These are phyloP conservation scores for Naganishia cerealis DNA, from an alignment of 1,284 basidiomycete species.

Conservation along the genomic window DNA sequence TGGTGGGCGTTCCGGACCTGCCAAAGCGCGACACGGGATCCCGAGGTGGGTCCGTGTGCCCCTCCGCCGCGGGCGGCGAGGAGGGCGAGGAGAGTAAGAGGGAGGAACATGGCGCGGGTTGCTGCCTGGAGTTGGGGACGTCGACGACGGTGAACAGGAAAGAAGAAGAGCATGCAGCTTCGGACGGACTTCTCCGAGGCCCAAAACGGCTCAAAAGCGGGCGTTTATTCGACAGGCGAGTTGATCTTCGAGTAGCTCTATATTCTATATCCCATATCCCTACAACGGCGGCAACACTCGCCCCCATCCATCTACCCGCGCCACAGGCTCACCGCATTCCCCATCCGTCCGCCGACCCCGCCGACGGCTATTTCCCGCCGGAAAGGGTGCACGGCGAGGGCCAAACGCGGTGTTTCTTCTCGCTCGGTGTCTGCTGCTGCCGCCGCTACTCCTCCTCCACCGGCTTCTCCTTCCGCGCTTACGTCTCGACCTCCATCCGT, in stretches of 20 bases:
- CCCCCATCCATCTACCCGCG: conserved; percentile 1
- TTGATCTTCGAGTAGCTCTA: too few species aligned
- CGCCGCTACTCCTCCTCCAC: conserved; percentile 42
- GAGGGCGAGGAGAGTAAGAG: neutral
- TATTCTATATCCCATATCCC: too few species aligned
- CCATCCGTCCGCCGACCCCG: conserved; percentile 5
- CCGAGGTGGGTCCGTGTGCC: neutral
- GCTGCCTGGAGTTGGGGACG: neutral
- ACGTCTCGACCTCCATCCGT: conserved; percentile 2
- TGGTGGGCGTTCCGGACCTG: conserved; percentile 7
- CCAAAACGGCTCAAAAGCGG: neutral
- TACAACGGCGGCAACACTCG: neutral
- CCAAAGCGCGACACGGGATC: conserved; percentile 22
- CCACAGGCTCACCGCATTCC: conserved; percentile 12
- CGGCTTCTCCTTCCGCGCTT: neutral
- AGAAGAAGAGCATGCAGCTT: neutral
- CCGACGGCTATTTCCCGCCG: conserved; percentile 22
- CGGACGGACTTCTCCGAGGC: neutral
- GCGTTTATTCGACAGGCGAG: too few species aligned
- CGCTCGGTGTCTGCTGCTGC: neutral
- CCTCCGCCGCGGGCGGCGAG: neutral
- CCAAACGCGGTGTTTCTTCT: conserved; percentile 41
- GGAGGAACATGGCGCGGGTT: neutral
- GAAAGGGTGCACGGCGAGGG: conserved; percentile 63
- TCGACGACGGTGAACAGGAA: too few species aligned